These are phyloP conservation scores for Chalara sp. DNA, from an alignment of 2,329 filamentous ascomycete genomes.

Conservation along the genomic window DNA sequence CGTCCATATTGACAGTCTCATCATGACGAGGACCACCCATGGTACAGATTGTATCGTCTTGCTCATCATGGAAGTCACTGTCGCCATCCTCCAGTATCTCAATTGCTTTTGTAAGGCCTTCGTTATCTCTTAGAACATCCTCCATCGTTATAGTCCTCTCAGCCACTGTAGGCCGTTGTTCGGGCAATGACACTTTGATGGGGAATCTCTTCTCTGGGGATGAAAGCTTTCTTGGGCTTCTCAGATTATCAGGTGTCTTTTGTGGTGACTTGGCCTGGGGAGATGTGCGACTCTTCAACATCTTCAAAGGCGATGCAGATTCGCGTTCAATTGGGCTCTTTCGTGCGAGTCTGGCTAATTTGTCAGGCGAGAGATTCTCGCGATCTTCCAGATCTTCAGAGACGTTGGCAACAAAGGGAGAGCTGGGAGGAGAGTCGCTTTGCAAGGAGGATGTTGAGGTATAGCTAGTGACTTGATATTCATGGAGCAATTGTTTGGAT, in stretches of 20 bases:
- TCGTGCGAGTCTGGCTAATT: slow-evolving; percentile 13
- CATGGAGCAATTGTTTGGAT: background rate
- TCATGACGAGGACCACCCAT: slow-evolving; percentile 27
- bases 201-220: slow-evolving; percentile 53
- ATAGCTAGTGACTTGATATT: slow-evolving; percentile 20
- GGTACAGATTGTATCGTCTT: slow-evolving; percentile 20
- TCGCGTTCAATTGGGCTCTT: slow-evolving; percentile 22
- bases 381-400: slow-evolving; percentile 13
- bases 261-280: slow-evolving; percentile 10
- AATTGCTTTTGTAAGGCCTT: slow-evolving; percentile 51
- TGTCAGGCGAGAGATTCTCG: slow-evolving; percentile 25
- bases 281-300: slow-evolving; percentile 23
- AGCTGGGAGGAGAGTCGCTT: slow-evolving; percentile 22
- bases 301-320: slow-evolving; percentile 19
- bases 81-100: slow-evolving; percentile 52
- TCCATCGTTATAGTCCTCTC: slow-evolving; percentile 33
- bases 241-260: slow-evolving; percentile 12
- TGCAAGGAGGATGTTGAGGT: slow-evolving; percentile 9
- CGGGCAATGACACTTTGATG: slow-evolving; percentile 39
- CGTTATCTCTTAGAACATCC: slow-evolving; percentile 47
- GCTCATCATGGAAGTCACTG: slow-evolving; percentile 22
- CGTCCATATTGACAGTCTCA: slow-evolving; percentile 29
- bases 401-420: slow-evolving; percentile 23
- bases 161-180: slow-evolving; percentile 26
- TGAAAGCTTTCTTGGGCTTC: slow-evolving; percentile 41